Base-by-base conservation (phyloP, 148 eudicot species). In the Rhododendron kiyosumense region DNA sequence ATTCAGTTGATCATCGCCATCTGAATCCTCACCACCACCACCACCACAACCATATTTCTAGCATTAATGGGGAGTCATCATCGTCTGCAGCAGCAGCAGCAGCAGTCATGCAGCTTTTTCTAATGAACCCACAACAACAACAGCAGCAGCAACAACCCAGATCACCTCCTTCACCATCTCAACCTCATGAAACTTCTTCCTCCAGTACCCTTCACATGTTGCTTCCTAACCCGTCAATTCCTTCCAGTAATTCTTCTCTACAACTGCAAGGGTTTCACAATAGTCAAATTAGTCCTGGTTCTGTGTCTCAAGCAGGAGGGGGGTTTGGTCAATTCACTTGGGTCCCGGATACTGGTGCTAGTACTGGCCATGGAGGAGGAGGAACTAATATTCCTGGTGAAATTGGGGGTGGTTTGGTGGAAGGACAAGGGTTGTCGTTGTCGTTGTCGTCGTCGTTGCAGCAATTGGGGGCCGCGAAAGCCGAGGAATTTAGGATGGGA, bases 81-180 rank as follows among this genome's bases (percentile, higher is more conserved):
- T 69, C 75, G 13, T 26, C 75, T 3, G n/a, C 71, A 1, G 12
- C 71, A 24, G 71, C 71, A 63, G 86, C 93, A 32, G 93, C 94
- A 4, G 93, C 95, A 7, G 93, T 95, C 93, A 95, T 96, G 99
- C 99, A 96, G 81, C 94, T 96, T 81, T 96, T 96, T 63, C 78
- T 93, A 20, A 91, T 94, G 80, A 93, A 95, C 87, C 98, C 96
- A 30, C 90, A 91, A 0, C 88, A 85, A 46, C 88, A 86, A 28
- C 90, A 90, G 0, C 88, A 82, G 30, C 88, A 24, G 45, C 45
- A 41, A 0, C 71, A 86, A 28, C 84, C 87, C 1, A 78, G 85
- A n/a, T 73, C 86, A 14, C 90, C 87, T 41, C 85, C 89, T 2
- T 84, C 92, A 15, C 89, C 89, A 15, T 86, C 91, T 43, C 84